Conservation (phyloP, 2,329 filamentous ascomycete genomes). For the Chalara sp. region DNA sequence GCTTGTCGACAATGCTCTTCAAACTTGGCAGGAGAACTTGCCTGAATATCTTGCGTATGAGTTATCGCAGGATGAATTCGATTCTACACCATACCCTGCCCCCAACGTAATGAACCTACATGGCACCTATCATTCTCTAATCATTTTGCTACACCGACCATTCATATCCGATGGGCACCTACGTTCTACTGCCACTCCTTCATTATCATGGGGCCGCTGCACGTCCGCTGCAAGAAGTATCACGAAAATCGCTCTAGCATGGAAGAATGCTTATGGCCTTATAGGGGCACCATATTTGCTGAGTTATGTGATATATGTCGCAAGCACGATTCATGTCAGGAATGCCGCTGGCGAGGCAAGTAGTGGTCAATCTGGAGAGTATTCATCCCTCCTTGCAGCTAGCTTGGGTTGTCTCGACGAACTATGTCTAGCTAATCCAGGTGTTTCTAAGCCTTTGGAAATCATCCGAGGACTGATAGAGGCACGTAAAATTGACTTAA, state of each 20-base stretch:
- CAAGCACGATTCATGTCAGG: not conserved
- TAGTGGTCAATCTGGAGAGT: not conserved
- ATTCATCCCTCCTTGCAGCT: not conserved
- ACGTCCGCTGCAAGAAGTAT: not conserved
- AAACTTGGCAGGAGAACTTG: not conserved
- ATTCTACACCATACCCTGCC: not conserved
- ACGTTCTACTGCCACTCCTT: not conserved
- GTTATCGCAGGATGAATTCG: not conserved
- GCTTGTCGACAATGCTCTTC: not conserved
- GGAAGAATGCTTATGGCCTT: not conserved
- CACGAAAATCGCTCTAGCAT: not conserved
- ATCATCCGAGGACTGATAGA: not conserved
- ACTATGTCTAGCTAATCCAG: not conserved
- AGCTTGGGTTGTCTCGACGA: not conserved
- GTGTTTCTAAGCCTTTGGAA: not conserved
- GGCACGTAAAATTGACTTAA: too few relatives aligned
- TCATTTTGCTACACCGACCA: not conserved
- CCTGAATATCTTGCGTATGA: not conserved
- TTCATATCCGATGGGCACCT: not conserved
- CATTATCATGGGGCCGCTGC: not conserved
- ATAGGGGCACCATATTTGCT: not conserved
- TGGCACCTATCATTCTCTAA: not conserved
- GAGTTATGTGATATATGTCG: not conserved
- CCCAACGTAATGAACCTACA: not conserved
- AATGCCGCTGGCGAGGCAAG: not conserved